Evolutionary conservation across 163 green algal species (phyloP).

Genomic region (Scenedesmus sp.): DNA sequence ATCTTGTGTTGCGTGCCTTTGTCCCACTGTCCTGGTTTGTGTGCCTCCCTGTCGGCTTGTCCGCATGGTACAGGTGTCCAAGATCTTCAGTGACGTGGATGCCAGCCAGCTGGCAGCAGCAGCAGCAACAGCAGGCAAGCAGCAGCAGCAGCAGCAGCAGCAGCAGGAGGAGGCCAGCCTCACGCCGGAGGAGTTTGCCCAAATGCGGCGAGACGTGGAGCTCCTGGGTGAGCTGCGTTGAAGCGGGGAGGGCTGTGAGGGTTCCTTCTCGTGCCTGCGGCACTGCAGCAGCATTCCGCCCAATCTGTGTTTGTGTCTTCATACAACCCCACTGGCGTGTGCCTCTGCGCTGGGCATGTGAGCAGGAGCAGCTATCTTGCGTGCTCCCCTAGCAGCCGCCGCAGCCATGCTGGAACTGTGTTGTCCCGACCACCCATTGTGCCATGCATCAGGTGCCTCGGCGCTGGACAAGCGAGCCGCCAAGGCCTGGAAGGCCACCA

Average conservation of each 20-base stretch:
- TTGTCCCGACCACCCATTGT: neutral
- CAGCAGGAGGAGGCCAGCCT: constrained; percentile 49
- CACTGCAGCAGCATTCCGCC: neutral
- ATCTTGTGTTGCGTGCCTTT: neutral
- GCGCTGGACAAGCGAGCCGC: constrained; percentile 77
- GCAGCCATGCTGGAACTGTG: too few relatives aligned
- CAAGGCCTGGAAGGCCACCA: constrained; percentile 72
- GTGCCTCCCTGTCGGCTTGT: neutral
- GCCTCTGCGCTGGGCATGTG: too few relatives aligned
- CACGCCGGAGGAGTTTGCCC: constrained; percentile 69
- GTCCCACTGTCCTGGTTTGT: neutral
- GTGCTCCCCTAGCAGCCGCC: neutral
- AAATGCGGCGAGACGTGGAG: constrained; percentile 77
- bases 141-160: too few relatives aligned
- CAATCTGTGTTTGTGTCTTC: too few relatives aligned
- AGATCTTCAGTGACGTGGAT: constrained; percentile 51
- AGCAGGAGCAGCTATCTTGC: too few relatives aligned
- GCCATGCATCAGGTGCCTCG: constrained; percentile 64
- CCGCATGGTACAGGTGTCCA: constrained; percentile 51
- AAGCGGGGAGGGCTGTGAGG: neutral
- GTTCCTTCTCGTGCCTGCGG: neutral
- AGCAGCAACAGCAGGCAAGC: neutral
- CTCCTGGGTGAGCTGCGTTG: constrained; percentile 65
- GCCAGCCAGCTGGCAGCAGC: neutral
- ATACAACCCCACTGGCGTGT: too few relatives aligned